These are phyloP conservation scores for Xylariaceae sp. DNA, from an alignment of 2,329 filamentous ascomycete genomes.

Conservation along the genomic window DNA sequence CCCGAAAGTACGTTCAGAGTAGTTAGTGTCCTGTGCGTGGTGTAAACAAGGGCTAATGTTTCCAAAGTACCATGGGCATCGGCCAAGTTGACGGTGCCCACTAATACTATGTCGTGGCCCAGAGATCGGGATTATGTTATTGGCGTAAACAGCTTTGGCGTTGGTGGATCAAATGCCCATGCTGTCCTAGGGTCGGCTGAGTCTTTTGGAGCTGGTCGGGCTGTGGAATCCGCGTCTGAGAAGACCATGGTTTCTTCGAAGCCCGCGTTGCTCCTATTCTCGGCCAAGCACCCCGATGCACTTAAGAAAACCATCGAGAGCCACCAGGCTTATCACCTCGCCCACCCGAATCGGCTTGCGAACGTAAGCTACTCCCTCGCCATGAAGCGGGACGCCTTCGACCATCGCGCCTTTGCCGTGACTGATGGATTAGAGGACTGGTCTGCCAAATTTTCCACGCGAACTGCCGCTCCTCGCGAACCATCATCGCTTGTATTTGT, in stretches of 20 bases:
- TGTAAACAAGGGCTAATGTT: neutral
- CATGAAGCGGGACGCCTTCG: conserved; percentile 9
- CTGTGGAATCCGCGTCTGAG: neutral
- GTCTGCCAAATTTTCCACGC: neutral
- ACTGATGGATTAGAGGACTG: conserved; percentile 6
- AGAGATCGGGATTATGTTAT: conserved; percentile 5
- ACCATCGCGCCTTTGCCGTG: conserved; percentile 9
- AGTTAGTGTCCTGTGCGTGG: neutral
- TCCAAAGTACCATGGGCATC: conserved; percentile 26
- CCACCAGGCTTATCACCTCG: too few relatives aligned
- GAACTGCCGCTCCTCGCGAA: neutral
- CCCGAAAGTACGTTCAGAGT: conserved; percentile 22
- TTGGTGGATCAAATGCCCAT: conserved; percentile 38
- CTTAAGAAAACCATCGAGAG: too few relatives aligned
- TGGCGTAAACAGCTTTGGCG: conserved; percentile 34
- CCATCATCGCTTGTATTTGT: conserved; percentile 15
- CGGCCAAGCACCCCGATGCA: too few relatives aligned
- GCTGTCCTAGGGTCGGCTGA: conserved; percentile 19
- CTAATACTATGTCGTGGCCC: conserved; percentile 33
- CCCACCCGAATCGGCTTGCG: neutral
- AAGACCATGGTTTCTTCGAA: neutral
- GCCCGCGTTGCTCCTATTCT: conserved; percentile 8
- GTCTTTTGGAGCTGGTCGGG: neutral
- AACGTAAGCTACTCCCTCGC: conserved; percentile 20
- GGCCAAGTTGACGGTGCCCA: conserved; percentile 30